Base-by-base conservation (phyloP, 345 rosid species). In the Luvunga scandens region DNA sequence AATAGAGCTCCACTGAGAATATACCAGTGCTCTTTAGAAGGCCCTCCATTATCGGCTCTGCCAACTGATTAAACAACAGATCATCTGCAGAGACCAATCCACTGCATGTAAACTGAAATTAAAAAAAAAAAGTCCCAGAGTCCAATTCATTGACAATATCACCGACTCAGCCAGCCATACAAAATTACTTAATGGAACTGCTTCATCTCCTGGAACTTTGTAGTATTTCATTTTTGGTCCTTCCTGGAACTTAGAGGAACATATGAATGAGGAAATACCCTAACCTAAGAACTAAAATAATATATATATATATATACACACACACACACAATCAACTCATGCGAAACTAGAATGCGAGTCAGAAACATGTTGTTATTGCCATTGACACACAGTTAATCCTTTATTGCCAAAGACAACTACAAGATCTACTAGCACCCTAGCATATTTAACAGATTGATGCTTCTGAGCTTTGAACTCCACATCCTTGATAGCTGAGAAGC, bases 321-420 rank as follows among this genome's bases (percentile, higher is more conserved):
- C n/a, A n/a, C n/a, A n/a, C n/a, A n/a, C n/a, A 68, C 55, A 71
- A 60, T 27, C 59, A 60, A 50, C 21, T 34, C 24, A 34, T 61
- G 19, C 8, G 71, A 34, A 45, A 48, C 66, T 66, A 31, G 75
- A 71, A 31, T 56, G 34, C 63, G 36, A n/a, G n/a, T 24, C 30
- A 61, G 48, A 64, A 75, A 25, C 7, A n/a, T 63, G 19, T 28
- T 59, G 45, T 27, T 27, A 39, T 28, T 66, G 21, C 50, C 56
- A 61, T 24, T 39, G 21, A 56, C 62, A 70, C 71, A 66, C 24
- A 10, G 66, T 45, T 76, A 36, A 42, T 66, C 69, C 73, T 14
- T 75, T 38, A 80, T 71, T 80, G 42, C 48, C 78, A 66, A 24
- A 39, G 77, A 50, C 16, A 38, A 74, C 30, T 56, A 27, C 7